phyloP scores from a whole-genome alignment of 768 basidiomycete genomes.

The Russula vinacea region DNA sequence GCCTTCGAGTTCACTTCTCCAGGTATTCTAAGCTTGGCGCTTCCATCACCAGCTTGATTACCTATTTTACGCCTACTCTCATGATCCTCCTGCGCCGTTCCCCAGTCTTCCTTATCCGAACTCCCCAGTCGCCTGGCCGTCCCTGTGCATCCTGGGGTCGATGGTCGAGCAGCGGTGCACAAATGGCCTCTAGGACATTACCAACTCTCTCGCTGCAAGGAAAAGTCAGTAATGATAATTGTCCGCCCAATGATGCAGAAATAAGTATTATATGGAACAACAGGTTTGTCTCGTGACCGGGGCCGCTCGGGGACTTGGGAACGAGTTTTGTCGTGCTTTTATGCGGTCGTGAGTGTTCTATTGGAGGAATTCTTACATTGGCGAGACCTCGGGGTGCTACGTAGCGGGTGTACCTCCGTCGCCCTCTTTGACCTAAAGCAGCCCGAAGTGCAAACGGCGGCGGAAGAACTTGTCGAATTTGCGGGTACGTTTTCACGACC shows the following conservation, averaged over 20 bases:
- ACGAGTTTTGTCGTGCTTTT: conserved; percentile 89
- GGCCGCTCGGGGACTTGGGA: conserved; percentile 85
- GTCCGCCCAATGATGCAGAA: background rate
- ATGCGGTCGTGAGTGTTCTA: conserved; percentile 63
- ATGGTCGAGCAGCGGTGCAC: conserved; percentile 26
- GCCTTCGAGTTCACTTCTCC: background rate
- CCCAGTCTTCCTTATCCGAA: background rate
- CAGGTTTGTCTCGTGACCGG: conserved; percentile 93
- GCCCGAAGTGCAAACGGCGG: conserved; percentile 63
- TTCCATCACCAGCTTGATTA: background rate
- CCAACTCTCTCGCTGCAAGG: conserved; percentile 75
- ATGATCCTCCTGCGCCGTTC: conserved; percentile 1
- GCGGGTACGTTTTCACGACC: conserved; percentile 45
- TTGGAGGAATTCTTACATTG: background rate
- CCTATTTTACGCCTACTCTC: background rate
- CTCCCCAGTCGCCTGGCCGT: background rate
- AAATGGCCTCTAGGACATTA: conserved; percentile 48
- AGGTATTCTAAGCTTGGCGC: too few species aligned
- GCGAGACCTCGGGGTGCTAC: background rate
- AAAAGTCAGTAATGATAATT: conserved; percentile 49
- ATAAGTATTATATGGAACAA: background rate
- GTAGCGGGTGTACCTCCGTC: conserved; percentile 74
- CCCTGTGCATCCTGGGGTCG: background rate
- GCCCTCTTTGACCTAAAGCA: conserved; percentile 81
- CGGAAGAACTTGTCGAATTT: conserved; percentile 57